Evolutionary conservation across 176 grass and related monocot genomes (phyloP).

Genomic region (Cocos nucifera): DNA sequence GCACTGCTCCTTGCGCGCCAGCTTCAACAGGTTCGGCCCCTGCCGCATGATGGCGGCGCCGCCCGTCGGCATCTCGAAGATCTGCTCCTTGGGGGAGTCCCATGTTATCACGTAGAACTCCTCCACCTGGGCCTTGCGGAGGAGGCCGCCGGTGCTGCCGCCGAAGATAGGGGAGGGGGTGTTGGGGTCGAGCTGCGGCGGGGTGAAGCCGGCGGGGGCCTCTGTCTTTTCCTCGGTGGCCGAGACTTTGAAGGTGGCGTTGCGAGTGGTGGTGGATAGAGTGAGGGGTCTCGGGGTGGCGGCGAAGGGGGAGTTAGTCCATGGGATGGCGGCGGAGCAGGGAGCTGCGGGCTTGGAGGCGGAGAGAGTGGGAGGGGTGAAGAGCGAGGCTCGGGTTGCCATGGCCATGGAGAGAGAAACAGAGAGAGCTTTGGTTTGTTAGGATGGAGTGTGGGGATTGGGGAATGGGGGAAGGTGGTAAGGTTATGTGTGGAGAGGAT

Average conservation of each 20-base stretch:
- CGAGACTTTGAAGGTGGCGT: slow-evolving; percentile 12
- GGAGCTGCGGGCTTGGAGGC: slow-evolving; percentile 12
- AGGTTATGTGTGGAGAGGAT: slow-evolving; percentile 18
- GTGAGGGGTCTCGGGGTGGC: slow-evolving; percentile 20
- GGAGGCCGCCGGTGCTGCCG: slow-evolving; percentile 90
- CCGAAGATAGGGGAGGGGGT: slow-evolving; percentile 91
- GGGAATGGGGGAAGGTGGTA: not conserved
- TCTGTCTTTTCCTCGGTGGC: slow-evolving; percentile 6
- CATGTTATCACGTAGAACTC: slow-evolving; percentile 99
- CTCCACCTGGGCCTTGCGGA: slow-evolving; percentile 96
- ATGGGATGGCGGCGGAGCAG: slow-evolving; percentile 16
- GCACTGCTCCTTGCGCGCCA: slow-evolving; percentile 95
- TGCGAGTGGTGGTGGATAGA: slow-evolving; percentile 24
- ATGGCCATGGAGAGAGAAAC: slow-evolving; percentile 28
- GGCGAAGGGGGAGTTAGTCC: slow-evolving; percentile 10
- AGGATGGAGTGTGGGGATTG: not conserved
- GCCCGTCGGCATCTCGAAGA: slow-evolving; percentile 94
- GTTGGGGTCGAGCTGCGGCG: slow-evolving; percentile 89
- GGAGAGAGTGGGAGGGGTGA: slow-evolving; percentile 26
- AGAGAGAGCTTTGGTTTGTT: not conserved
- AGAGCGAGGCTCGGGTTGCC: slow-evolving; percentile 61
- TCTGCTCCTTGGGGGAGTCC: slow-evolving; percentile 94
- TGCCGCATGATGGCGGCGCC: slow-evolving; percentile 95
- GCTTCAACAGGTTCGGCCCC: slow-evolving; percentile 91
- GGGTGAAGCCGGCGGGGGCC: slow-evolving; percentile 74